These are phyloP conservation scores for Jatropha multifida DNA, from an alignment of 441 rosid genomes.

Conservation along the genomic window DNA sequence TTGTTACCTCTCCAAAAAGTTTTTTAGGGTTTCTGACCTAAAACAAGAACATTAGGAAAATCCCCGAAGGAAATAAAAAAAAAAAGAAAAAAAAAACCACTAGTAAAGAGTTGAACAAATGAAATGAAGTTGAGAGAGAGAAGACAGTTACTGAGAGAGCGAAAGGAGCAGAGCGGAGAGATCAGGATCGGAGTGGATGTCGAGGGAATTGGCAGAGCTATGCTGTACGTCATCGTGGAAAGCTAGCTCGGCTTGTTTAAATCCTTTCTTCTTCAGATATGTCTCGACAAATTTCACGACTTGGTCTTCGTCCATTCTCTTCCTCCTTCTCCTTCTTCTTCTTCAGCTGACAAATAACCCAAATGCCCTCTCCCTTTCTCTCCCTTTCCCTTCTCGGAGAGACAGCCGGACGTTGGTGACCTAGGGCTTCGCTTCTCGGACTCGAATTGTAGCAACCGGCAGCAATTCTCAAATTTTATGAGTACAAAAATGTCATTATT, in stretches of 20 bases:
- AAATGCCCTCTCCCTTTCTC: not conserved
- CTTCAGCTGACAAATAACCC: not conserved
- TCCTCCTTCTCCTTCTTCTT: constrained; percentile 9
- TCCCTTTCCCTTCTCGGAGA: not conserved
- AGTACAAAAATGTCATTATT: too few relatives aligned
- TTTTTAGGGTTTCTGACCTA: not conserved
- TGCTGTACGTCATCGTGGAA: constrained; percentile 60
- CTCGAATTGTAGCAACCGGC: not conserved
- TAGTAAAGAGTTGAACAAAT: not conserved
- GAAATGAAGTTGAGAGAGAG: not conserved
- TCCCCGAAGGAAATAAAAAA: not conserved
- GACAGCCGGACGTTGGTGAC: not conserved
- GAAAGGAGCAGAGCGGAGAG: constrained; percentile 67
- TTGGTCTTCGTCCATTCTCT: constrained; percentile 38
- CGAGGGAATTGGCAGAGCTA: constrained; percentile 35
- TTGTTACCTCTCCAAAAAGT: not conserved
- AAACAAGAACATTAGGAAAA: not conserved
- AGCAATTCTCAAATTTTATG: too few relatives aligned
- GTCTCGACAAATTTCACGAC: constrained; percentile 58
- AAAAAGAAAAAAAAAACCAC: not conserved
- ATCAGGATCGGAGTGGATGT: constrained; percentile 64
- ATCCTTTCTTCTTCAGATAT: constrained; percentile 77
- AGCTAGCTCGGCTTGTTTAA: constrained; percentile 48
- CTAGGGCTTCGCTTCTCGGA: not conserved
- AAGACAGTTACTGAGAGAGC: constrained; percentile 49